Percentiles rank a stretch among this genome's conserved stretches.
phyloP scores from a whole-genome alignment of 805 yeast species.

The Scheffersomyces lignosus region DNA sequence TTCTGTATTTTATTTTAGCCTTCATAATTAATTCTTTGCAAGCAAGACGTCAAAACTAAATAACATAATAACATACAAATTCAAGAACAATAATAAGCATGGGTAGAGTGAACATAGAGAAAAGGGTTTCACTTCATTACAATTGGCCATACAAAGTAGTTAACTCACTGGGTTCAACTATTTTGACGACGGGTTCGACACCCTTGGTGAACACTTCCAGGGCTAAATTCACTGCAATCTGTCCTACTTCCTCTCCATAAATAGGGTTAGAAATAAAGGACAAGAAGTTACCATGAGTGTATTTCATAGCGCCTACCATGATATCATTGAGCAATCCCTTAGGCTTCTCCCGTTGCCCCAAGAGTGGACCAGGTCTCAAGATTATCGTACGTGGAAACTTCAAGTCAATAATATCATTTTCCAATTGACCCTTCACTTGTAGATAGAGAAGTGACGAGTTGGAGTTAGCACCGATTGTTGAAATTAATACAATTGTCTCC shows the following conservation, averaged over 20 bases:
- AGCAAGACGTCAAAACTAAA: not conserved
- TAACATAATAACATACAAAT: not conserved
- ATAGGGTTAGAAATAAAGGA: slow-evolving; percentile 38
- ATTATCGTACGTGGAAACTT: slow-evolving; percentile 73
- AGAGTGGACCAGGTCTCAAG: slow-evolving; percentile 71
- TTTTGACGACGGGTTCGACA: slow-evolving; percentile 20
- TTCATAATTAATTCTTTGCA: not conserved
- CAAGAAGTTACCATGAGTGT: slow-evolving; percentile 15
- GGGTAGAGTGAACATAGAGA: no score
- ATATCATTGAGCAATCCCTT: slow-evolving; percentile 39
- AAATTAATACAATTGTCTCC: slow-evolving; percentile 64
- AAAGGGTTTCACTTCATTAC: not conserved
- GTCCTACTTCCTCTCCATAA: slow-evolving; percentile 66
- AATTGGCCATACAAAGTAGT: slow-evolving; percentile 6
- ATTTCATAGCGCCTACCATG: slow-evolving; percentile 29
- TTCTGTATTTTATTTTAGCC: not conserved
- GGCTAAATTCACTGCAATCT: slow-evolving; percentile 50
- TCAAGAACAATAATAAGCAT: not conserved
- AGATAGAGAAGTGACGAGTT: slow-evolving; percentile 61
- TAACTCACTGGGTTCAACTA: slow-evolving; percentile 21
- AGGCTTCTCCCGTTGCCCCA: slow-evolving; percentile 57
- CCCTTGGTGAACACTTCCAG: slow-evolving; percentile 11
- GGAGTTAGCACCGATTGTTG: slow-evolving; percentile 63
- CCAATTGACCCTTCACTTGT: slow-evolving; percentile 73
- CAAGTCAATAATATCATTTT: slow-evolving; percentile 60